Percentiles rank a stretch among this genome's conserved stretches.
phyloP scores from a whole-genome alignment of 2,329 filamentous ascomycete species.

The Colletotrichum orbiculare region DNA sequence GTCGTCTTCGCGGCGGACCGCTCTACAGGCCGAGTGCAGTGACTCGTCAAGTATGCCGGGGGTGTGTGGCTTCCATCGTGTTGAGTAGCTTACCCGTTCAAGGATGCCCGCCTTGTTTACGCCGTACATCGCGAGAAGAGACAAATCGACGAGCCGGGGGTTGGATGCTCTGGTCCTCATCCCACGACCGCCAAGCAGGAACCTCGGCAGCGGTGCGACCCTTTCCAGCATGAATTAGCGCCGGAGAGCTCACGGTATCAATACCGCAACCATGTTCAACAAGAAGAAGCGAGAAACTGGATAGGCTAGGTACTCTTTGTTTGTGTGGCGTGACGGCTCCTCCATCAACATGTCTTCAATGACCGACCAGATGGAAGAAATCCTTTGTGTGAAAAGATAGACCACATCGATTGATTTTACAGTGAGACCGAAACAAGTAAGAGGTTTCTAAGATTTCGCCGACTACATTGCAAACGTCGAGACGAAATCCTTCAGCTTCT shows the following conservation, averaged over 20 bases:
- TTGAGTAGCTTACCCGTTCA: neutral
- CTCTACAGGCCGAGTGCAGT: slow-evolving; percentile 6
- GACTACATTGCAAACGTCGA: too few species aligned
- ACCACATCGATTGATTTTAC: too few species aligned
- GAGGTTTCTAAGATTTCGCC: too few species aligned
- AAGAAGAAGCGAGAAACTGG: neutral
- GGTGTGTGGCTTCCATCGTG: neutral
- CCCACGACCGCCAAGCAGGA: neutral
- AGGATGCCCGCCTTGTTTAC: too few species aligned
- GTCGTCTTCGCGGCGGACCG: neutral
- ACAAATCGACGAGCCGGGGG: too few species aligned
- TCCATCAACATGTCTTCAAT: too few species aligned
- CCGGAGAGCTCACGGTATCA: neutral
- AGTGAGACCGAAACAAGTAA: too few species aligned
- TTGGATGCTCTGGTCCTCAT: neutral
- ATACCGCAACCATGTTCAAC: neutral
- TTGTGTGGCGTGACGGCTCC: too few species aligned
- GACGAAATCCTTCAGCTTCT: too few species aligned
- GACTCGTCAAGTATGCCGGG: neutral
- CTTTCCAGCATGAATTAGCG: neutral
- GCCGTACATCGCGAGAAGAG: too few species aligned
- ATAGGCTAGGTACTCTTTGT: neutral
- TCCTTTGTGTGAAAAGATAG: too few species aligned
- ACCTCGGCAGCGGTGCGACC: slow-evolving; percentile 1
- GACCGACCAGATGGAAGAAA: too few species aligned